These are phyloP conservation scores for Rhipidocladum racemiflorum DNA, from an alignment of 176 grass and related monocot species.

Conservation along the genomic window DNA sequence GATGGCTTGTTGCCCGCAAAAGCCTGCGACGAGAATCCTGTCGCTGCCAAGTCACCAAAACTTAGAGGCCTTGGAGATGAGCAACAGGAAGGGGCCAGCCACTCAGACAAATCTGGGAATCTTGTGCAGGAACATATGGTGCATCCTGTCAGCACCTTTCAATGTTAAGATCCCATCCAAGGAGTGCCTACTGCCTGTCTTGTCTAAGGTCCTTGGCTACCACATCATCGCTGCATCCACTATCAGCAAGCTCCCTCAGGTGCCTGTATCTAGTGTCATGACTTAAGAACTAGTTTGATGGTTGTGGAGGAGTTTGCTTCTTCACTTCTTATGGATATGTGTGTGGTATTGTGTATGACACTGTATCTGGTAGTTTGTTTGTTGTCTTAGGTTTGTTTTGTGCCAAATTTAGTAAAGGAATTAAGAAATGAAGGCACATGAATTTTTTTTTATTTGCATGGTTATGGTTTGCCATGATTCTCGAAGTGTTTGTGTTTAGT, in stretches of 20 bases:
- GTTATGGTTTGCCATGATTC: neutral
- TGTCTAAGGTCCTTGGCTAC: conserved; percentile 82
- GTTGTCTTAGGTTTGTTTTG: neutral
- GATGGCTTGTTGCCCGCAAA: neutral
- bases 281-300: conserved; percentile 1
- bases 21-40: neutral
- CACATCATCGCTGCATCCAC: conserved; percentile 65
- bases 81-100: neutral
- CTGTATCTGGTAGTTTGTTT: neutral
- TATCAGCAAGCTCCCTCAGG: conserved; percentile 84
- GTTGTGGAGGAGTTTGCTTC: neutral
- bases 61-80: neutral
- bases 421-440: neutral
- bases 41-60: neutral
- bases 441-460: neutral
- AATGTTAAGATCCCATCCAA: conserved; percentile 35
- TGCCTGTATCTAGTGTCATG: conserved; percentile 26
- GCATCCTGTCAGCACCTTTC: conserved; percentile 35
- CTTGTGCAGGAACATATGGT: conserved; percentile 42
- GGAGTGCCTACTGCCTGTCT: conserved; percentile 57
- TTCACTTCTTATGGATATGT: neutral
- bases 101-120: conserved; percentile 43
- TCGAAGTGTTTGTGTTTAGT: neutral
- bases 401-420: conserved; percentile 13
- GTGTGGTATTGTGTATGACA: neutral